Evolutionary conservation across 495 filamentous ascomycete species (phyloP), one percentile per base, ranked within the genome.

Genomic region (Amniculicola lignicola): DNA sequence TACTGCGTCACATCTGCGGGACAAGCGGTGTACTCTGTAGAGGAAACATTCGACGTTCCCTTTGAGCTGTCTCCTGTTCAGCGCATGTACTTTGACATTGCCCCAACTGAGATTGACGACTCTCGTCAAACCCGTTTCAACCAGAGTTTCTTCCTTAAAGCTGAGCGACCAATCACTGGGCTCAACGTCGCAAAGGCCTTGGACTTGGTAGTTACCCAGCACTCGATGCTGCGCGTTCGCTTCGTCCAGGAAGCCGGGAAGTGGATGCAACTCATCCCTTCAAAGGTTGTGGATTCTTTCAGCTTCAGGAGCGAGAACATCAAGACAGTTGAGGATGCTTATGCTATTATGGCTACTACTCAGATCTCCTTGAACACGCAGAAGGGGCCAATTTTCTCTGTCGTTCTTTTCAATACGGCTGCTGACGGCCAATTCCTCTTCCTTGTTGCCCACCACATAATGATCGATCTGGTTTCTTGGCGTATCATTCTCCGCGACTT

Each of bases 101-200:
- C 46, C 4, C 53, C 53, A 28, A 12, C 53, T 22, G 74, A 83
- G 37, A 46, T 48, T n/a, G 43, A 50, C 43, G 38, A 51, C 23
- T 36, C 42, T 23, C 25, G 50, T 4, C 54, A 59, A 21, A 38
- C 37, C 16, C 60, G 47, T 23, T 63, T 63, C 42, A 59, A 63
- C 24, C 60, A 63, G 24, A 59, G 54, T 28, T 63, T 63, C 25
- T 63, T 59, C 22, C 42, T 63, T 11, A 58, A 58, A 21, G 35
- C 55, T 19, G 52, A 51, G 36, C 48, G 35, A 23, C 47, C 54
- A 27, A 36, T 63, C 19, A 22, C 19, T 3, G 54, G 28, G 44
- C 7, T 24, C 22, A 40, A 39, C 44, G 25, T 63, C 10, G 45
- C 45, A 18, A 50, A 39, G 28, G 60, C 60, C 2, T 22, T 63